Base-by-base conservation (phyloP, 176 grass and related monocot genomes). In the Oryza australiensis region DNA sequence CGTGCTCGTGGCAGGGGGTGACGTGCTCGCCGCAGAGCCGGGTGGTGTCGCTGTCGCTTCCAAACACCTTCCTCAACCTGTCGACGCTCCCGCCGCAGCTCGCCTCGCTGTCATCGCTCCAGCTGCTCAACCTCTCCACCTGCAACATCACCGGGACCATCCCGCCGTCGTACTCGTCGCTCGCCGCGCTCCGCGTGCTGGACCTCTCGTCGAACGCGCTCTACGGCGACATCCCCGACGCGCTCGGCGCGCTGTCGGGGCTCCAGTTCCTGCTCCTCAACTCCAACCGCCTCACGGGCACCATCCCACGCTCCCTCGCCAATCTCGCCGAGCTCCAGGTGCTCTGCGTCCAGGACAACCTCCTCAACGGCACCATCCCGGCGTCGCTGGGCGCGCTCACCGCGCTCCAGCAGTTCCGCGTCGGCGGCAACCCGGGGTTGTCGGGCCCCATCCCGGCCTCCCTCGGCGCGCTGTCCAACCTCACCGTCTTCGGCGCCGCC, bases 321-420 rank as follows among this genome's bases (percentile, higher is more conserved):
- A 93, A 83, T 68, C 90, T 98, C 68, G 73, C 88, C 64, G 76
- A 76, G 18, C 95, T 98, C 73, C 90, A 95, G 75, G 90, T 95
- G 57, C 92, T 98, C 90, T 95, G 95, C 65, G 68, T 98, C 82
- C 95, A 98, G 80, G 95, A 98, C 87, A 98, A 98, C 84, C 78
- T 90, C 53, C 87, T 98, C 62, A 95, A 95, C 23, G 90, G 95
- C 60, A 92, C 90, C 62, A 98, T 98, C 73, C 96, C 93, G 18
- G 62, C 78, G 27, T 92, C 90, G 9, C 82, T 99, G 6, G 96
- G 96, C 64, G 81, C 93, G 26, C 85, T 99, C 48, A 45, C 85
- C 66, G 84, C 93, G 30, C 96, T 99, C 67, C 93, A 92, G 74
- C 93, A 99, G 86, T 80, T 99, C 35, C 93, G 96, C 22, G 37